These are phyloP conservation scores for Tetracladium maxilliforme DNA, from an alignment of 2,329 filamentous ascomycete species.

Conservation along the genomic window DNA sequence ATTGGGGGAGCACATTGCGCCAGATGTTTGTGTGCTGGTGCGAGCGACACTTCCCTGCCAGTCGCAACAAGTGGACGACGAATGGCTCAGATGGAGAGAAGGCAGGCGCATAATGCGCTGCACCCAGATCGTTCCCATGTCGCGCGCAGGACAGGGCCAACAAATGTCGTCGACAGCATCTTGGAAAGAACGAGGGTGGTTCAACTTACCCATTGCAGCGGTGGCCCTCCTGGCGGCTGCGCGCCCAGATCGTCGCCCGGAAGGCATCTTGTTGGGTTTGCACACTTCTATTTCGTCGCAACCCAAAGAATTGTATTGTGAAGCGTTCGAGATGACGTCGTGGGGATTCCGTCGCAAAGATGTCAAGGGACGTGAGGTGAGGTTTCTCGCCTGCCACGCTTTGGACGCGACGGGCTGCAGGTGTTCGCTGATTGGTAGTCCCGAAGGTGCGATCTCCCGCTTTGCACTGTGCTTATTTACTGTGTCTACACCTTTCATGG, in stretches of 20 bases:
- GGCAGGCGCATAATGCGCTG: conserved; percentile 7
- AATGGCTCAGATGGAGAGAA: conserved; percentile 3
- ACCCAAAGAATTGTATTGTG: no score
- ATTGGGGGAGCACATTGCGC: not conserved
- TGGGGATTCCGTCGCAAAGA: no score
- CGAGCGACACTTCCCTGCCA: conserved; percentile 4
- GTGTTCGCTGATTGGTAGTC: no score
- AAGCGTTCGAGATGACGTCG: no score
- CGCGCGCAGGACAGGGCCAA: conserved; percentile 1
- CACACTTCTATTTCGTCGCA: no score
- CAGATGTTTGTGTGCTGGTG: conserved; percentile 1
- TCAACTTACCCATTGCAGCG: conserved; percentile 32
- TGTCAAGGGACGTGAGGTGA: no score
- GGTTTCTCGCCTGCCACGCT: no score
- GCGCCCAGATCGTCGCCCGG: conserved; percentile 34
- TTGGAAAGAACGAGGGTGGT: conserved; percentile 3
- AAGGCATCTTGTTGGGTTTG: conserved; percentile 9
- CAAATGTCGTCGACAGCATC: conserved; percentile 3
- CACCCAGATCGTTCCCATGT: conserved; percentile 21
- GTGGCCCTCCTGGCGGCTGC: conserved; percentile 37
- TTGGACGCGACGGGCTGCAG: no score
- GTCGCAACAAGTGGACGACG: no score
- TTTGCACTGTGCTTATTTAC: no score
- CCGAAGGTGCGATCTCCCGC: no score
- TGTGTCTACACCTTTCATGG: no score